Evolutionary conservation across 805 yeast species (phyloP).

Genomic region (Maudiozyma serrabonitensis): DNA sequence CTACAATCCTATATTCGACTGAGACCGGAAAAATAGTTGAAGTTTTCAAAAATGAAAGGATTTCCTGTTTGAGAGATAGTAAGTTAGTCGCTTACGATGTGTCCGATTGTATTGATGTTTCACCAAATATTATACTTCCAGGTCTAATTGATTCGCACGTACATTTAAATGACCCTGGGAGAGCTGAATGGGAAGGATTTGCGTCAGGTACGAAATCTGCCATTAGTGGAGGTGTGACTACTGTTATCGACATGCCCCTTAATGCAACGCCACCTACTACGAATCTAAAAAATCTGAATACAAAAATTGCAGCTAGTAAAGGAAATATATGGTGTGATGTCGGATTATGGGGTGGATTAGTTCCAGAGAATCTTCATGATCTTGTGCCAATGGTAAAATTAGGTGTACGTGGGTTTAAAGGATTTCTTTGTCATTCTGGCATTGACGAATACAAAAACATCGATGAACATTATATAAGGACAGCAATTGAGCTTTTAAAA

Average conservation of each 20-base stretch:
- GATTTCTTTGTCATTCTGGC: slow-evolving; percentile 89
- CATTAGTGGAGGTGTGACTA: slow-evolving; percentile 92
- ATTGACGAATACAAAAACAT: slow-evolving; percentile 92
- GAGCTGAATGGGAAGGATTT: slow-evolving; percentile 98
- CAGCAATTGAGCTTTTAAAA: slow-evolving; percentile 56
- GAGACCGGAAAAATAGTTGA: slow-evolving; percentile 50
- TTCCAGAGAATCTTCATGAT: slow-evolving; percentile 66
- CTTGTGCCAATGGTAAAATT: slow-evolving; percentile 66
- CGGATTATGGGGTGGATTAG: slow-evolving; percentile 93
- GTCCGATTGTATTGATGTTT: slow-evolving; percentile 39
- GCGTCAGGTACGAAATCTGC: slow-evolving; percentile 95
- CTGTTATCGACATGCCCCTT: slow-evolving; percentile 91
- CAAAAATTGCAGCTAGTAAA: slow-evolving; percentile 68
- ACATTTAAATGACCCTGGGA: slow-evolving; percentile 93
- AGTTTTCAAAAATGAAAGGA: slow-evolving; percentile 32
- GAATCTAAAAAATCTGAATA: slow-evolving; percentile 60
- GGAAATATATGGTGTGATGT: slow-evolving; percentile 87
- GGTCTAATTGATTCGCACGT: slow-evolving; percentile 93
- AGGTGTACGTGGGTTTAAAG: slow-evolving; percentile 92
- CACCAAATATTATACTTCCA: slow-evolving; percentile 65
- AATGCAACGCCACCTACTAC: slow-evolving; percentile 96
- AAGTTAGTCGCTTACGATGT: slow-evolving; percentile 37
- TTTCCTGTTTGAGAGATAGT: slow-evolving; percentile 32
- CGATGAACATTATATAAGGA: slow-evolving; percentile 48
- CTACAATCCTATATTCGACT: slow-evolving; percentile 55